Evolutionary conservation across 176 grass and related monocot genomes (phyloP).

Genomic region (Oryza coarctata): DNA sequence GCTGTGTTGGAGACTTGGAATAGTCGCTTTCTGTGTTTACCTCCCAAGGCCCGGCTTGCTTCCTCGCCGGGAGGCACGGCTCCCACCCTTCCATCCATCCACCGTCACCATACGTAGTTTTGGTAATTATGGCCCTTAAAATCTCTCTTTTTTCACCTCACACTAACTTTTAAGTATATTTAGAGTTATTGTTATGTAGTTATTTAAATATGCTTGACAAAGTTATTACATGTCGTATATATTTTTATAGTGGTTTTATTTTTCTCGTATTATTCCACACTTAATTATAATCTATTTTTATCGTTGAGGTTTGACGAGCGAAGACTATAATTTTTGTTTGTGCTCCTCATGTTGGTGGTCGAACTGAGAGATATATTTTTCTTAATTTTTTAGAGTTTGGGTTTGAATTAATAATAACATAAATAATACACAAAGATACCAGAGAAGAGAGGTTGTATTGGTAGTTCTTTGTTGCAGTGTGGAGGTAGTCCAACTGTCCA

Average conservation of each 20-base stretch:
- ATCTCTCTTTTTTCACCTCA: background rate
- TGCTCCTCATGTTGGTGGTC: too few species aligned
- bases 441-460: slow-evolving; percentile 1
- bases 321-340: too few species aligned
- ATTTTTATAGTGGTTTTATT: too few species aligned
- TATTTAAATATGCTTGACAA: background rate
- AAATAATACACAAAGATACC: background rate
- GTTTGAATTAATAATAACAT: too few species aligned
- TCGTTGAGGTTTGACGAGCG: too few species aligned
- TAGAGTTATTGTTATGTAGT: background rate
- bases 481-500: background rate
- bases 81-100: background rate
- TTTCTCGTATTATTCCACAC: too few species aligned
- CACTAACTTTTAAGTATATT: background rate
- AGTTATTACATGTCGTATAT: background rate
- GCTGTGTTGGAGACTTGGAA: background rate
- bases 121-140: background rate
- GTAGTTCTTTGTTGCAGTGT: background rate
- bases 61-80: slow-evolving; percentile 30
- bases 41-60: slow-evolving; percentile 35
- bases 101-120: background rate
- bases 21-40: background rate
- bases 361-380: too few species aligned
- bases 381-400: too few species aligned
- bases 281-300: too few species aligned